Percentiles rank a stretch among this genome's conserved stretches.
These are phyloP conservation scores for Lasiosphaeris hirsuta DNA, from an alignment of 495 filamentous ascomycete genomes.

Conservation along the genomic window DNA sequence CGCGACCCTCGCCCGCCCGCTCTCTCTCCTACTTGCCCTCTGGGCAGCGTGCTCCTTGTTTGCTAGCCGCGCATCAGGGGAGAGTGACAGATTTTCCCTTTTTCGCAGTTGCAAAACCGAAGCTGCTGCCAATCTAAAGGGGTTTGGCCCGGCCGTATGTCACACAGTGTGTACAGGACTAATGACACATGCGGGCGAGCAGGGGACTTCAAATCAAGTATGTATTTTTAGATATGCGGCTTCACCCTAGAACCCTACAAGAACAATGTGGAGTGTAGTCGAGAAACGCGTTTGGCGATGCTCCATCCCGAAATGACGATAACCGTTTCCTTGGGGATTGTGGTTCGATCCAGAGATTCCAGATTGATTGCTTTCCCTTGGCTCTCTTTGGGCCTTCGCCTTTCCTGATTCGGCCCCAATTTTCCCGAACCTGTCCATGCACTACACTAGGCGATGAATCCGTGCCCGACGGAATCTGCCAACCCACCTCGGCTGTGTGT, in stretches of 20 bases:
- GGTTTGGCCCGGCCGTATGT: conserved; percentile 1
- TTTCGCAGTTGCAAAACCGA: too few relatives aligned
- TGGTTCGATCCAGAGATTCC: conserved; percentile 26
- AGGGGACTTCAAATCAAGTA: background rate
- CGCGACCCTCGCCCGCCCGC: too few relatives aligned
- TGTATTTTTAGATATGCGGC: conserved; percentile 10
- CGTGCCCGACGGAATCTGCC: too few relatives aligned
- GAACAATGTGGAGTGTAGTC: conserved; percentile 9
- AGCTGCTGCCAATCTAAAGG: too few relatives aligned
- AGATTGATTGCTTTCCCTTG: conserved; percentile 19
- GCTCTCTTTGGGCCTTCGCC: conserved; percentile 1
- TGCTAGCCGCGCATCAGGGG: too few relatives aligned
- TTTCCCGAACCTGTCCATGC: too few relatives aligned
- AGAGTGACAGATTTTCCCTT: too few relatives aligned
- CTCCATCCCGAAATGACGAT: conserved; percentile 17
- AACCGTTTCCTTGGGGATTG: conserved; percentile 10
- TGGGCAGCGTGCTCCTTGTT: too few relatives aligned
- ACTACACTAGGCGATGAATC: too few relatives aligned
- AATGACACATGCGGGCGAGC: background rate
- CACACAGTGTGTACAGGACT: conserved; percentile 6
- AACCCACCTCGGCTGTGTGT: too few relatives aligned
- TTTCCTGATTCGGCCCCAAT: conserved; percentile 9
- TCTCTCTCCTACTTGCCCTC: too few relatives aligned
- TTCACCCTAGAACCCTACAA: background rate
- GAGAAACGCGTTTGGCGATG: background rate